Evolutionary conservation across 2,329 filamentous ascomycete species (phyloP).

Genomic region (Beauveria sp.): DNA sequence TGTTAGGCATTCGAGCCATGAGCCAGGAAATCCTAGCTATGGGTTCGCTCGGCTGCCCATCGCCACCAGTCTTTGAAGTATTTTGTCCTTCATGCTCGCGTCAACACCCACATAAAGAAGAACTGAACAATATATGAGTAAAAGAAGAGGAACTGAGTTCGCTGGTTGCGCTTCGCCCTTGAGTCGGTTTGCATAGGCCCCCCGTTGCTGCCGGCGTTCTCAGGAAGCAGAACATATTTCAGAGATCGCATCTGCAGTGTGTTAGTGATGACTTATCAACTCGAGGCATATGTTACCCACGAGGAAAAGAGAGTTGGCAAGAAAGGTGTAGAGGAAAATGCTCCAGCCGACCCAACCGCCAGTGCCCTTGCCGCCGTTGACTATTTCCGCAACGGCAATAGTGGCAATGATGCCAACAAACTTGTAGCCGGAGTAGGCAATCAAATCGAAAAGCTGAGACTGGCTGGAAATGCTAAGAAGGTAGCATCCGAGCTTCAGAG

Average conservation of each 20-base stretch:
- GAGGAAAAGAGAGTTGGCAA: constrained; percentile 91
- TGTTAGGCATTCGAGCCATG: background rate
- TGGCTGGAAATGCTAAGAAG: constrained; percentile 90
- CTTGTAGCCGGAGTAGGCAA: constrained; percentile 97
- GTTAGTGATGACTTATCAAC: background rate
- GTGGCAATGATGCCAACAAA: constrained; percentile 95
- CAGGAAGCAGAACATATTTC: constrained; percentile 90
- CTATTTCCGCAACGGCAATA: constrained; percentile 67
- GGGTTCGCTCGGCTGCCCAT: background rate
- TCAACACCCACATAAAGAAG: constrained; percentile 80
- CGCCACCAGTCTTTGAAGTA: background rate
- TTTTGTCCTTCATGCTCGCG: constrained; percentile 29
- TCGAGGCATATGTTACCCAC: constrained; percentile 41
- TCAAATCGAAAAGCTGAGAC: constrained; percentile 83
- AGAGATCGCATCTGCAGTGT: constrained; percentile 71
- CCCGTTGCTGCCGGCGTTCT: constrained; percentile 59
- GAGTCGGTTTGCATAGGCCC: constrained; percentile 65
- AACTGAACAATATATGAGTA: constrained; percentile 95
- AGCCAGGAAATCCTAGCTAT: background rate
- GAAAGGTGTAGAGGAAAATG: constrained; percentile 84
- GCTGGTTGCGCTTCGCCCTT: constrained; percentile 74
- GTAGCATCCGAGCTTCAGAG: constrained; percentile 87
- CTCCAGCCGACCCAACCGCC: constrained; percentile 84
- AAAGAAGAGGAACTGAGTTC: constrained; percentile 86
- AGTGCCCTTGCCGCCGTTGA: constrained; percentile 72